These are phyloP conservation scores for Paramecium sonneborni DNA, from an alignment of 73 alveolate genomes.

Conservation along the genomic window DNA sequence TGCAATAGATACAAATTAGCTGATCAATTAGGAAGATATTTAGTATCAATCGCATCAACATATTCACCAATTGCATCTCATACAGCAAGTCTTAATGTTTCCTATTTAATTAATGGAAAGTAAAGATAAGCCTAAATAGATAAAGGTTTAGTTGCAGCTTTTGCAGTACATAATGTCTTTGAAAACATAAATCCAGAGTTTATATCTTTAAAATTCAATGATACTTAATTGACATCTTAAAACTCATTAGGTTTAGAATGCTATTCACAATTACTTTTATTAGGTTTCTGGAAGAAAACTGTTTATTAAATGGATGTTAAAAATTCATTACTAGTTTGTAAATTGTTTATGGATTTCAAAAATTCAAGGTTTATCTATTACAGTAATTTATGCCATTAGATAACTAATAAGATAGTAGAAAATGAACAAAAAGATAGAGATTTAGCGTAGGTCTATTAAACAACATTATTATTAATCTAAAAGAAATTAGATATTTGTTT, in stretches of 20 bases:
- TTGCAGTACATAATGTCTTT: slow-evolving; percentile 85
- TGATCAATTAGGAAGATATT: slow-evolving; percentile 82
- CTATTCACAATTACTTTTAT: slow-evolving; percentile 42
- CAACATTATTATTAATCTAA: background rate
- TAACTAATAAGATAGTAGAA: background rate
- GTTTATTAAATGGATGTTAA: slow-evolving; percentile 51
- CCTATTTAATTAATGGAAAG: slow-evolving; percentile 10
- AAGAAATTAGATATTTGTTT: slow-evolving; percentile 19
- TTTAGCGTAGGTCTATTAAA: background rate
- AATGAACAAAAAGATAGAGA: background rate
- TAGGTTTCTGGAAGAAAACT: slow-evolving; percentile 70
- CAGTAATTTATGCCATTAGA: background rate
- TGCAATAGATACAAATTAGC: slow-evolving; percentile 87
- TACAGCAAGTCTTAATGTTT: slow-evolving; percentile 45
- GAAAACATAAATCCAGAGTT: slow-evolving; percentile 81
- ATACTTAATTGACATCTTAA: background rate
- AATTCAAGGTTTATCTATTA: slow-evolving; percentile 20
- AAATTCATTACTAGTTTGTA: slow-evolving; percentile 52
- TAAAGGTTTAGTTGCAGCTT: slow-evolving; percentile 78
- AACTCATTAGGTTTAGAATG: slow-evolving; percentile 58
- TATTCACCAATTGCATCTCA: slow-evolving; percentile 77
- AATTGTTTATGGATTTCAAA: slow-evolving; percentile 46
- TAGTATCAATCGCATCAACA: slow-evolving; percentile 76
- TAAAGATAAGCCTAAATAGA: slow-evolving; percentile 67
- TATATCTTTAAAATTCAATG: slow-evolving; percentile 42